A percentile compares a stretch with the other conserved stretches of the same genome.
These are phyloP conservation scores for Sporodiniella umbellata DNA, from an alignment of 371 early-diverging fungal species.

Conservation along the genomic window DNA sequence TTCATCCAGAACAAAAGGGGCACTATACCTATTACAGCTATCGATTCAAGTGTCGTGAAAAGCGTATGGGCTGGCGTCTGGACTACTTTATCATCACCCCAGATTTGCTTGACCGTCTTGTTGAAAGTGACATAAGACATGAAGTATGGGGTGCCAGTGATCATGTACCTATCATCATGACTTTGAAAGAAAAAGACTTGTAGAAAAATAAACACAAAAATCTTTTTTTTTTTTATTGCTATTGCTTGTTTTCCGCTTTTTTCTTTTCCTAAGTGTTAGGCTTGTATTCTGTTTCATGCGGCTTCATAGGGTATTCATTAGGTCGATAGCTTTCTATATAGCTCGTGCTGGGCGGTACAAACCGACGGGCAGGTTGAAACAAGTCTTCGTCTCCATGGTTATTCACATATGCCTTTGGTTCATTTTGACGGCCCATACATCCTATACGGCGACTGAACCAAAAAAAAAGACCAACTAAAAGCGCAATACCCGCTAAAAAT, in stretches of 20 bases:
- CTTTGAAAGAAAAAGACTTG: slow-evolving; percentile 40
- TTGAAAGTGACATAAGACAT: slow-evolving; percentile 67
- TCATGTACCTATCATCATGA: slow-evolving; percentile 79
- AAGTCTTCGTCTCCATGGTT: slow-evolving; percentile 10
- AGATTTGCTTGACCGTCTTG: slow-evolving; percentile 57
- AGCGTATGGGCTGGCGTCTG: slow-evolving; percentile 84
- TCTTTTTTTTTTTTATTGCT: no score
- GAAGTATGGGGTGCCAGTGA: slow-evolving; percentile 90
- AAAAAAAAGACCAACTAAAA: slow-evolving; percentile 16
- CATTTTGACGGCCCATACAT: slow-evolving; percentile 26
- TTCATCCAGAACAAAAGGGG: slow-evolving; percentile 63
- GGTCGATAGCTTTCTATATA: slow-evolving; percentile 26
- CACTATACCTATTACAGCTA: slow-evolving; percentile 84
- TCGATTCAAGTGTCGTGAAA: slow-evolving; percentile 69
- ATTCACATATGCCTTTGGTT: background rate
- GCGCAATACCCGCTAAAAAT: slow-evolving; percentile 14
- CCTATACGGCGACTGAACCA: slow-evolving; percentile 28
- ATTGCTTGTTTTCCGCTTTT: no score
- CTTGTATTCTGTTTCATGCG: slow-evolving; percentile 31
- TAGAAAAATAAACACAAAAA: background rate
- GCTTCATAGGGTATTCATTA: slow-evolving; percentile 21
- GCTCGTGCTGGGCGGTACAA: slow-evolving; percentile 27
- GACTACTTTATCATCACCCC: slow-evolving; percentile 84
- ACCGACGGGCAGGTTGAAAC: slow-evolving; percentile 31
- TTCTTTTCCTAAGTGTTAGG: no score